Evolutionary conservation across 2,329 filamentous ascomycete genomes (phyloP).

Genomic region (Pseudopyricularia cyperi): DNA sequence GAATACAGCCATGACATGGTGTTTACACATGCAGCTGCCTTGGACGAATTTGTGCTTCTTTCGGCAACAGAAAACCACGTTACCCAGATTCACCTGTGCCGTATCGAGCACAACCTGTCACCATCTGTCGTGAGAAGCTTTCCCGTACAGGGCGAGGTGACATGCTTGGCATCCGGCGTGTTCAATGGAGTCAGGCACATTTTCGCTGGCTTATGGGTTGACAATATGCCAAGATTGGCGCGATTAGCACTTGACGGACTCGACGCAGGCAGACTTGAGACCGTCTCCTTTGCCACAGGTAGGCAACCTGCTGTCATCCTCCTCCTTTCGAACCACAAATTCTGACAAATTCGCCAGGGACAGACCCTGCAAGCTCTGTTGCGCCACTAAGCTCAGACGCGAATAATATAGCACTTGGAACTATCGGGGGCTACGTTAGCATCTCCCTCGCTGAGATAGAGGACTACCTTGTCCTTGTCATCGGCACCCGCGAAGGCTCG

Average conservation of each 20-base stretch:
- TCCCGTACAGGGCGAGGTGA: conserved; percentile 31
- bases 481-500: conserved; percentile 40
- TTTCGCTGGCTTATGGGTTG: conserved; percentile 19
- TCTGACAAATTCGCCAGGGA: background rate
- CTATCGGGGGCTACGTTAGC: conserved; percentile 14
- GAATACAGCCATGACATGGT: background rate
- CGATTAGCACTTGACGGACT: conserved; percentile 11
- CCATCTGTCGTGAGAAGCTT: conserved; percentile 17
- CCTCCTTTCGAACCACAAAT: background rate
- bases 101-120: conserved; percentile 12
- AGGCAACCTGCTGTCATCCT: conserved; percentile 4
- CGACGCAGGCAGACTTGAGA: background rate
- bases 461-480: conserved; percentile 16
- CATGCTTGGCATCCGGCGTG: conserved; percentile 26
- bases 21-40: conserved; percentile 29
- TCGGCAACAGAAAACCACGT: conserved; percentile 22
- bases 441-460: conserved; percentile 16
- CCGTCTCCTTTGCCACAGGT: conserved; percentile 12
- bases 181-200: conserved; percentile 14
- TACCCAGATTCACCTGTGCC: conserved; percentile 26
- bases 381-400: background rate
- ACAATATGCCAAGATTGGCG: conserved; percentile 19
- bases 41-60: conserved; percentile 24
- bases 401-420: background rate
- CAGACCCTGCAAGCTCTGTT: background rate